Evolutionary conservation across 2,329 filamentous ascomycete genomes (phyloP), one percentile per base, ranked within the genome.

Genomic region (Trichophyton benhamiae): DNA sequence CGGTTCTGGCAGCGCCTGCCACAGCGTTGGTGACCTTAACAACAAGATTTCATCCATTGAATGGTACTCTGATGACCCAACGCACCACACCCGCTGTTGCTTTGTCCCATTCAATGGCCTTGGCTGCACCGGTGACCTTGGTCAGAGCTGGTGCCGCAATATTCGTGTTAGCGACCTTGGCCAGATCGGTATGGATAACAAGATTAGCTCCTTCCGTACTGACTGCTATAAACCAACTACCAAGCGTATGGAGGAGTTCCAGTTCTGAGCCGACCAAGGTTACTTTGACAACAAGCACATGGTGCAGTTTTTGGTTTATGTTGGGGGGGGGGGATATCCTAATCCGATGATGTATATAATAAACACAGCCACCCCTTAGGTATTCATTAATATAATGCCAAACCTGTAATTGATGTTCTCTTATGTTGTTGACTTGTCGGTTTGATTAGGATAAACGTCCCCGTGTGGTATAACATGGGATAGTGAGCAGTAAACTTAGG

Each of bases 41-140:
- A 58, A 58, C 57, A 58, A 58, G 15, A 42, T 58, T 9, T 58
- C 57, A 8, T 58, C 57, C 15, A 33, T 58, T 11, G 41, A 44
- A 44, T 58, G 57, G 57, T 42, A 41, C 33, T 58, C 57, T 3
- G 57, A 58, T 36, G 41, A 58, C 20, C 20, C 33, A 38, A 27
- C 33, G 3, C 57, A 58, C 57, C 7, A 30, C 7, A 58, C 57
- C 6, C 57, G 57, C 33, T 58, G 57, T 22, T 58, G 57, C 57
- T 41, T 58, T 2, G 27, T 36, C n/a, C 57, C 57, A 2, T 41
- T 44, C 57, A 58, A 58, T n/a, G 57, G 57, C n/a, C 33, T 58
- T 8, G 33, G 33, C 15, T 58, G 57, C 36, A 41, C 15, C n/a
- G 36, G 20, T 20, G 27, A 8, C 38, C n/a, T 58, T 8, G 57